phyloP scores from a whole-genome alignment of 2,329 filamentous ascomycete genomes.

The Domatiomyces globalis region DNA sequence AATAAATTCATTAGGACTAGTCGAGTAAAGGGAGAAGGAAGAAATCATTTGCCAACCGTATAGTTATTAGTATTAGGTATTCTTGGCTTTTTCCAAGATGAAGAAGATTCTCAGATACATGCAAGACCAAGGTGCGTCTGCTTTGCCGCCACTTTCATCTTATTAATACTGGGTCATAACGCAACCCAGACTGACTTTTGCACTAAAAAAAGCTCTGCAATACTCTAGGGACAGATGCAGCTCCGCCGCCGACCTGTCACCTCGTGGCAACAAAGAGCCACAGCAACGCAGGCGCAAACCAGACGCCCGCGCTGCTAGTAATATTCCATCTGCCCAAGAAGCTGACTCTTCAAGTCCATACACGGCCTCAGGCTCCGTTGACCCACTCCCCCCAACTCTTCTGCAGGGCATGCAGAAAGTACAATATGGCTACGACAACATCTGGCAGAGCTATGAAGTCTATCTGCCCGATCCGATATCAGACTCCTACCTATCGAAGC shows the following conservation, averaged over 20 bases:
- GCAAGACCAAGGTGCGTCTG: slow-evolving; percentile 13
- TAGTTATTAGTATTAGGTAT: too few species aligned
- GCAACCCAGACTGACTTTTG: neutral
- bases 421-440: slow-evolving; percentile 16
- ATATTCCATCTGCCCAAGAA: neutral
- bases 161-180: neutral
- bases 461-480: slow-evolving; percentile 4
- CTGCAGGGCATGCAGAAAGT: slow-evolving; percentile 4
- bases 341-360: neutral
- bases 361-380: slow-evolving; percentile 3
- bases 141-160: slow-evolving; percentile 1
- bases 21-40: too few species aligned
- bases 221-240: slow-evolving; percentile 11
- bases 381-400: slow-evolving; percentile 3
- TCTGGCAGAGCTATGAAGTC: slow-evolving; percentile 17
- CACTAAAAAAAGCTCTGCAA: slow-evolving; percentile 5
- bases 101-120: slow-evolving; percentile 14
- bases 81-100: slow-evolving; percentile 5
- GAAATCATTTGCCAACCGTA: too few species aligned
- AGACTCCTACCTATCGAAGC: neutral
- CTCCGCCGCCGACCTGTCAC: slow-evolving; percentile 9
- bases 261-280: slow-evolving; percentile 8
- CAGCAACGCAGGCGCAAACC: neutral
- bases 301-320: too few species aligned
- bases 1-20: too few species aligned